A percentile compares a stretch with the other conserved stretches of the same genome.
These are phyloP conservation scores for Conringia planisiliqua DNA, from an alignment of 345 rosid genomes.

Conservation along the genomic window DNA sequence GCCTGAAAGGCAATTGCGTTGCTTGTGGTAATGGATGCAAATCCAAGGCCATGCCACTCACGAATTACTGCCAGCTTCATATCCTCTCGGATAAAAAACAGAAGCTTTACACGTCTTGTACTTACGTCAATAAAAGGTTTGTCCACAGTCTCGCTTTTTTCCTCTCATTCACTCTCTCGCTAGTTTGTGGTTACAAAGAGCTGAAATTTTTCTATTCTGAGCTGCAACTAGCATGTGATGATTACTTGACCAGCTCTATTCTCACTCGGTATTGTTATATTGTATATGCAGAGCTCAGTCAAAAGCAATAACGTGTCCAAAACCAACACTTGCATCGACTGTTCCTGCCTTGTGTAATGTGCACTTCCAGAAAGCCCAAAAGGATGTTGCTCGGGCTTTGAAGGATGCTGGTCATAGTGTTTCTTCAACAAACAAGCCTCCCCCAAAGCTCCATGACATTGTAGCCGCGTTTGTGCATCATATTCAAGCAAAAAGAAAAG, in stretches of 20 bases:
- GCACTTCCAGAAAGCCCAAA: conserved; percentile 75
- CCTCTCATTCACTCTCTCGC: neutral
- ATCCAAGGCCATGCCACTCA: conserved; percentile 77
- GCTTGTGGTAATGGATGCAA: conserved; percentile 66
- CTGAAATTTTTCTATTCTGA: neutral
- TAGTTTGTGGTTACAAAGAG: neutral
- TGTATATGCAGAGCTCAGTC: conserved; percentile 52
- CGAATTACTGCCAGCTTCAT: conserved; percentile 80
- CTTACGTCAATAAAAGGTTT: conserved; percentile 73
- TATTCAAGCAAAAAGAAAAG: conserved; percentile 71
- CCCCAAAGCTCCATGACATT: conserved; percentile 69
- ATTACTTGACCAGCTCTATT: neutral
- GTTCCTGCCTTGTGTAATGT: conserved; percentile 54
- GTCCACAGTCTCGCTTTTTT: neutral
- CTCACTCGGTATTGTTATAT: neutral
- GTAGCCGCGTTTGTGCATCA: conserved; percentile 65
- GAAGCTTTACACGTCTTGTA: conserved; percentile 87
- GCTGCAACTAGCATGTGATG: neutral
- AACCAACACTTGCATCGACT: conserved; percentile 62
- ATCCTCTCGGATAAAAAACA: conserved; percentile 81
- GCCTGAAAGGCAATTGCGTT: conserved; percentile 41
- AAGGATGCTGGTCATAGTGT: conserved; percentile 69
- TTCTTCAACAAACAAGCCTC: conserved; percentile 57
- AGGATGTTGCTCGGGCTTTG: conserved; percentile 59
- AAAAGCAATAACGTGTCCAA: conserved; percentile 73